Evolutionary conservation across 345 rosid species (phyloP).

Genomic region (Boechera stricta): DNA sequence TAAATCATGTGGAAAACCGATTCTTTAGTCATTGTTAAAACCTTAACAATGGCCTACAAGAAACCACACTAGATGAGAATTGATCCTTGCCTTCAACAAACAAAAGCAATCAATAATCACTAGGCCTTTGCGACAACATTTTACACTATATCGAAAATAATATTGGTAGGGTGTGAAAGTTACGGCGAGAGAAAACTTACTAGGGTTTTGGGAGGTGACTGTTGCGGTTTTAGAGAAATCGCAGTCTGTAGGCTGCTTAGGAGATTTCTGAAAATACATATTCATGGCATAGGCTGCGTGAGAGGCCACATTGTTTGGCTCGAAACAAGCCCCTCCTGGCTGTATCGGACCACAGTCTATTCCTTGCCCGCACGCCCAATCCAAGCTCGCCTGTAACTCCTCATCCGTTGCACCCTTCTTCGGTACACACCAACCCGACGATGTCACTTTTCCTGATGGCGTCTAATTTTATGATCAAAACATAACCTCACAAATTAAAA

Average conservation of each 20-base stretch:
- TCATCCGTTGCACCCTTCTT: slow-evolving; percentile 56
- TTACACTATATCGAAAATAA: not conserved
- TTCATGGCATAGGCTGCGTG: slow-evolving; percentile 96
- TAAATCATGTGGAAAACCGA: not conserved
- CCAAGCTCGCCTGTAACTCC: slow-evolving; percentile 74
- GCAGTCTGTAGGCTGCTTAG: slow-evolving; percentile 57
- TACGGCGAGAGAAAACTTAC: slow-evolving; percentile 47
- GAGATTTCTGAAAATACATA: slow-evolving; percentile 66
- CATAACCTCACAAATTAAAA: slow-evolving; percentile 12
- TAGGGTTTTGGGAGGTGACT: slow-evolving; percentile 73
- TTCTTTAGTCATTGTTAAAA: not conserved
- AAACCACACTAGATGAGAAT: not conserved
- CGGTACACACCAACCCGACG: slow-evolving; percentile 70
- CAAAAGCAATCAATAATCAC: not conserved
- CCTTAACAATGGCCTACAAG: not conserved
- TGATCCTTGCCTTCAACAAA: not conserved
- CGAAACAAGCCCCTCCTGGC: slow-evolving; percentile 87
- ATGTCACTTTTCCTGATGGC: slow-evolving; percentile 57
- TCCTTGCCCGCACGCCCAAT: slow-evolving; percentile 82
- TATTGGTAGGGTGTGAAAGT: not conserved
- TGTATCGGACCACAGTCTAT: slow-evolving; percentile 74
- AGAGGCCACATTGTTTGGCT: slow-evolving; percentile 68
- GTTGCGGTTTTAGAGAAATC: slow-evolving; percentile 82
- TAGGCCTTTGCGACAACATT: not conserved
- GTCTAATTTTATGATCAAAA: slow-evolving; percentile 42